Evolutionary conservation across 257 asterid genomes (phyloP), one percentile per base, ranked within the genome.

Genomic region (Przewalskia tangutica): DNA sequence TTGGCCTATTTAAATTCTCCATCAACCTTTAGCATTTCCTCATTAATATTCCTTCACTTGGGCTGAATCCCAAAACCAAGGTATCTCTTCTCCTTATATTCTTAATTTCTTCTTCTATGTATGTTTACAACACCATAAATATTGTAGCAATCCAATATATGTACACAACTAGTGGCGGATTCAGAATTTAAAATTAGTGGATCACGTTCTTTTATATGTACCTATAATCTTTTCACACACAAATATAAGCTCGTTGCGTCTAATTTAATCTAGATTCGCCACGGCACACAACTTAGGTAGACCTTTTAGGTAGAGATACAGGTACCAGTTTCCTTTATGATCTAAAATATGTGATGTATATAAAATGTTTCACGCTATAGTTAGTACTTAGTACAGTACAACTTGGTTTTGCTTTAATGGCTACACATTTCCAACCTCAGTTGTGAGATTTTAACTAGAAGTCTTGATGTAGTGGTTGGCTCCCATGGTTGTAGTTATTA

Each of bases 1-100:
- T 76, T 54, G 14, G 82, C 59, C 82, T 81, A 81, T 81, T 64
- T 81, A 84, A 75, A 76, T 34, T 84, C n/a, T 8, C 16, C 81
- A 48, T 51, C 53, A 64, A 40, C 55, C 85, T 75, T 77, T 40
- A 67, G 32, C 3, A 58, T 23, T 34, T 77, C 38, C 51, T 65
- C 44, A 68, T 2, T 63, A 18, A 7, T 58, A 34, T 58, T 34
- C 40, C 20, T 48, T 18, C 83, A 55, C 56, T 73, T 51, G 34
- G 14, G 20, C 79, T 48, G 60, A 73, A 48, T 59, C 64, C 48
- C 48, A 79, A 81, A 55, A 46, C 40, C 54, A 58, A 84, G 84
- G 62, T 54, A 81, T 67, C 82, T 27, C 65, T 56, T 76, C 62
- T 56, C 48, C 79, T 65, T 71, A 8, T 64, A 59, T 77, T 23